phyloP scores from a whole-genome alignment of 768 basidiomycete genomes.

The Naganishia kalamii region DNA sequence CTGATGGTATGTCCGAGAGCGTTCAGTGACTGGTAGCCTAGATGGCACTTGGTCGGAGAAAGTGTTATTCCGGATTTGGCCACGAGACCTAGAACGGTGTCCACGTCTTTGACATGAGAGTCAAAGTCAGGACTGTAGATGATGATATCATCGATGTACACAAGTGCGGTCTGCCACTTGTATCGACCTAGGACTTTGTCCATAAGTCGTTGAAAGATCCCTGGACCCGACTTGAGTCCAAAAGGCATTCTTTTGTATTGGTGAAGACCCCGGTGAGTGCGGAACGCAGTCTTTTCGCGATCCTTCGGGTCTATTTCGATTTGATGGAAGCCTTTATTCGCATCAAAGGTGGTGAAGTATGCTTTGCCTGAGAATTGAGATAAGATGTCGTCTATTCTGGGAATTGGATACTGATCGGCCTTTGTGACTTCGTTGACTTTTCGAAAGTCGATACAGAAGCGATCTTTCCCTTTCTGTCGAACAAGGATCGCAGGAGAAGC shows the following conservation, averaged over 20 bases:
- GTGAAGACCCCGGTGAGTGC: conserved; percentile 14
- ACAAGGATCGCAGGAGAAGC: conserved; percentile 20
- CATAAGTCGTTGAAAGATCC: conserved; percentile 16
- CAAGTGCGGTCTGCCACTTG: conserved; percentile 12
- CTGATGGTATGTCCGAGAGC: not conserved
- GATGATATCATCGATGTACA: conserved; percentile 19
- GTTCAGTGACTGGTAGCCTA: not conserved
- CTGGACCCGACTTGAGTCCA: conserved; percentile 15
- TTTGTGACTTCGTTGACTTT: conserved; percentile 19
- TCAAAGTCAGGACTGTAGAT: conserved; percentile 1
- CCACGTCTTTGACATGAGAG: conserved; percentile 37
- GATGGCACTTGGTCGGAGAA: conserved; percentile 4
- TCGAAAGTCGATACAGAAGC: conserved; percentile 21
- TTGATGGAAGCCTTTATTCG: conserved; percentile 16
- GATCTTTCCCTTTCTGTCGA: conserved; percentile 22
- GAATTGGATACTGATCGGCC: conserved; percentile 23
- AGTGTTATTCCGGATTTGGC: conserved; percentile 4
- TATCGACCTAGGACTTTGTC: not conserved
- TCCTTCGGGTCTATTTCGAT: conserved; percentile 11
- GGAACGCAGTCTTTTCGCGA: conserved; percentile 19
- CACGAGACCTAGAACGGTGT: not conserved
- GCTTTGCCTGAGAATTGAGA: not conserved
- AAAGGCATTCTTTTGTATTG: too few relatives aligned
- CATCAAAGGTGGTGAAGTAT: too few relatives aligned
- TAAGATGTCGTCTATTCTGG: conserved; percentile 19